Percentiles rank a stretch among this genome's conserved stretches.
Conservation (phyloP, 179 eudicot species). For the Silene vulgaris region DNA sequence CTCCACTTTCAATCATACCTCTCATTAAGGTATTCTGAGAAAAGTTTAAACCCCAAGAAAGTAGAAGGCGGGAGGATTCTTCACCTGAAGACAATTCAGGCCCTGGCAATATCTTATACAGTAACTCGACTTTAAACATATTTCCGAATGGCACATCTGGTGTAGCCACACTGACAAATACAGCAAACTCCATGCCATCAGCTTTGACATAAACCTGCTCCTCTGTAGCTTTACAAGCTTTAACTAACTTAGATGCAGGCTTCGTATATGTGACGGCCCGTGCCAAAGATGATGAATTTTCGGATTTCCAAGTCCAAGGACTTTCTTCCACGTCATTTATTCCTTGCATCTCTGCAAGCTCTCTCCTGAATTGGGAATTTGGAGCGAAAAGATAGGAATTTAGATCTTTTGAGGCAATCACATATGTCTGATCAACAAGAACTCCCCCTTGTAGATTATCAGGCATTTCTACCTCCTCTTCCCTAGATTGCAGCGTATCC, state of each 20-base stretch:
- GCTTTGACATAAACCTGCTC: constrained; percentile 72
- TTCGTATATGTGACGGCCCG: constrained; percentile 64
- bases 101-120: constrained; percentile 61
- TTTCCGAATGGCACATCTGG: constrained; percentile 86
- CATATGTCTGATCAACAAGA: constrained; percentile 63
- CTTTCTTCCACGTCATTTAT: constrained; percentile 57
- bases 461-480: constrained; percentile 51
- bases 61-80: constrained; percentile 52
- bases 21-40: constrained; percentile 67
- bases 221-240: constrained; percentile 74
- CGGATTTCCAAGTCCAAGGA: constrained; percentile 64
- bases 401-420: constrained; percentile 49
- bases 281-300: constrained; percentile 38
- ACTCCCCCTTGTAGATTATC: constrained; percentile 64
- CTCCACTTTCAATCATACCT: constrained; percentile 78
- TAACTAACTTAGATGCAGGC: constrained; percentile 63
- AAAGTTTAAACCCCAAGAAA: constrained; percentile 73
- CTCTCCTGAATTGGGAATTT: constrained; percentile 51
- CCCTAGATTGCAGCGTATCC: constrained; percentile 46
- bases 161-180: constrained; percentile 53
- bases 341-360: constrained; percentile 56
- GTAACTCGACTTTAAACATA: constrained; percentile 55
- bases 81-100: constrained; percentile 55
- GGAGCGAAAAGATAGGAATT: constrained; percentile 62
- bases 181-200: constrained; percentile 52